Evolutionary conservation across 2,329 filamentous ascomycete genomes (phyloP).

Genomic region (Calycina herbarum): DNA sequence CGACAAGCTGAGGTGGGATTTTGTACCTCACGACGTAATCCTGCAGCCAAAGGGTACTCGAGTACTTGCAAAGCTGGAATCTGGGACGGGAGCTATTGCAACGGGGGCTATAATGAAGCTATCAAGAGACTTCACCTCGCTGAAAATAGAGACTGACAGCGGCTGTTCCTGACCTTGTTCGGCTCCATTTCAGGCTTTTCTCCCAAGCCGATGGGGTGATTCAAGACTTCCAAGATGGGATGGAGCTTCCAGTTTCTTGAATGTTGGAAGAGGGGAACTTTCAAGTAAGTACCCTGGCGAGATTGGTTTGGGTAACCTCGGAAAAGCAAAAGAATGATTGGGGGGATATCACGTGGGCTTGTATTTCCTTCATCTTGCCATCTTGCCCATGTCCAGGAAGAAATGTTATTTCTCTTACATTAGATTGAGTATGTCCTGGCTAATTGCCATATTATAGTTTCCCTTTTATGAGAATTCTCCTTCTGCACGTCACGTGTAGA

Average conservation of each 20-base stretch:
- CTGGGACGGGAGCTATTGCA: conserved; percentile 21
- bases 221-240: neutral
- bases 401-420: no score
- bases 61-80: conserved; percentile 14
- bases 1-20: conserved; percentile 10
- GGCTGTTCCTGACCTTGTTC: conserved; percentile 22
- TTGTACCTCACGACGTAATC: conserved; percentile 5
- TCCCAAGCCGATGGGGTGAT: neutral
- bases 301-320: neutral
- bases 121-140: neutral
- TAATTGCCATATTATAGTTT: no score
- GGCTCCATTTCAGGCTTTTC: neutral
- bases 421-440: no score
- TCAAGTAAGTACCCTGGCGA: neutral
- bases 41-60: neutral
- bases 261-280: neutral
- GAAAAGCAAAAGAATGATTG: neutral
- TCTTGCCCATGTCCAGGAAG: no score
- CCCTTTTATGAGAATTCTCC: no score
- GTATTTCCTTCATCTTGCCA: no score
- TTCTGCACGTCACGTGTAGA: no score
- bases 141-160: conserved; percentile 15
- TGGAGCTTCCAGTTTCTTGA: neutral
- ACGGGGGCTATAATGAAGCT: conserved; percentile 16
- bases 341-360: no score